Evolutionary conservation across 352 stramenopile species (phyloP), one percentile per base, ranked within the genome.

Genomic region (Peronosclerospora sorghi): DNA sequence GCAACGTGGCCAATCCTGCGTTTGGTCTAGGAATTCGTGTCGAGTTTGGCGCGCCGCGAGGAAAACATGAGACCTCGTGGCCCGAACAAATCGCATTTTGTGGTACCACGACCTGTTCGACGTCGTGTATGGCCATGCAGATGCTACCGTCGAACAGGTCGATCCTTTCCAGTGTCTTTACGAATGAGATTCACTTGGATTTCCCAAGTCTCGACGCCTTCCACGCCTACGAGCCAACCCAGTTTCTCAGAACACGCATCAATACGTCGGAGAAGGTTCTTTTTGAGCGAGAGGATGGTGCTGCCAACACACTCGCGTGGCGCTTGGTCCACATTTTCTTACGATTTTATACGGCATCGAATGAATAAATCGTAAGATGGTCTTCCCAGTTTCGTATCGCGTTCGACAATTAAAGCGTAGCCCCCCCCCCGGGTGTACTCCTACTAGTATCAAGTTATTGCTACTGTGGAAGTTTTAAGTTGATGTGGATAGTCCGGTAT

Each of bases 101-200:
- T 34, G 71, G 71, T 2, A 61, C 51, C 4, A 64, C 71, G 5
- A 60, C 62, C 38, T 83, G 71, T 45, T 51, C 55, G 2, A 65
- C 42, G 30, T 75, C 71, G n/a, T 83, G 71, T 36, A 73, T 83
- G 45, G 59, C 57, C 5, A 72, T 79, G 62, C 64, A 73, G 20
- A 68, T 58, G n/a, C 45, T 51, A 4, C 18, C 38, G n/a, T 32
- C 36, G 4, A 70, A 73, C 52, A 56, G 54, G 47, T 67, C 67
- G 0, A 58, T 72, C 24, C 45, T 79, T 34, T 51, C 67, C 6
- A 72, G 61, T 15, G 64, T 64, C 32, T 79, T 79, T 35, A 67
- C 61, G 2, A 79, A 79, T 42, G 48, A 73, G 23, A 51, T 66
- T 13, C 54, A 63, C 30, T 26, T 65, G 41, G 62, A 56, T 39